These are phyloP conservation scores for Citrus inodora DNA, from an alignment of 345 rosid genomes.

Conservation along the genomic window DNA sequence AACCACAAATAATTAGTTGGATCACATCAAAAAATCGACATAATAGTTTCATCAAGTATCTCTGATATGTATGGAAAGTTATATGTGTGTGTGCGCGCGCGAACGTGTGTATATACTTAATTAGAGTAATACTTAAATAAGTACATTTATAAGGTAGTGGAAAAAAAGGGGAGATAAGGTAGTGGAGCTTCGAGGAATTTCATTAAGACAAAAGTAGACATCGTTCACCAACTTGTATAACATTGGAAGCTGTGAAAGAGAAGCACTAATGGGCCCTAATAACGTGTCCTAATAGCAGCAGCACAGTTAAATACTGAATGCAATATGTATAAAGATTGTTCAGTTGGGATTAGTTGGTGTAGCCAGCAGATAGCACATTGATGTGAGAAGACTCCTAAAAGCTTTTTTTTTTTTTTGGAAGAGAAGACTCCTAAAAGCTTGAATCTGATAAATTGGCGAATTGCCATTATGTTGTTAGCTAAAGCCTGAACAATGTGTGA, in stretches of 20 bases:
- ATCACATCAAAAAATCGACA: too few species aligned
- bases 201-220: conserved; percentile 12
- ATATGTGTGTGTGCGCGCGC: too few species aligned
- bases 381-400: conserved; percentile 1
- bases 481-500: conserved; percentile 7
- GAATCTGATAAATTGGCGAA: background rate
- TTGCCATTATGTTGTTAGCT: conserved; percentile 28
- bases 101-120: too few species aligned
- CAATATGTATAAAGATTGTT: background rate
- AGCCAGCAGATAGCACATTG: conserved; percentile 14
- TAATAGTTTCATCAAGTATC: too few species aligned
- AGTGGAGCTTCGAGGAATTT: conserved; percentile 15
- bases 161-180: background rate
- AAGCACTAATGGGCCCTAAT: background rate
- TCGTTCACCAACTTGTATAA: background rate
- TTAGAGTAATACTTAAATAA: too few species aligned
- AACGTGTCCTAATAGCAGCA: too few species aligned
- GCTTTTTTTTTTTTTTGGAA: background rate
- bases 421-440: conserved; percentile 6
- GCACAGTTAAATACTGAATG: background rate
- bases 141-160: too few species aligned
- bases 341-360: background rate
- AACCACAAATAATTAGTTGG: too few species aligned
- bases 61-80: too few species aligned
- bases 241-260: conserved; percentile 1